Conservation (phyloP, 2,329 filamentous ascomycete genomes). For the Xylariaceae sp. region DNA sequence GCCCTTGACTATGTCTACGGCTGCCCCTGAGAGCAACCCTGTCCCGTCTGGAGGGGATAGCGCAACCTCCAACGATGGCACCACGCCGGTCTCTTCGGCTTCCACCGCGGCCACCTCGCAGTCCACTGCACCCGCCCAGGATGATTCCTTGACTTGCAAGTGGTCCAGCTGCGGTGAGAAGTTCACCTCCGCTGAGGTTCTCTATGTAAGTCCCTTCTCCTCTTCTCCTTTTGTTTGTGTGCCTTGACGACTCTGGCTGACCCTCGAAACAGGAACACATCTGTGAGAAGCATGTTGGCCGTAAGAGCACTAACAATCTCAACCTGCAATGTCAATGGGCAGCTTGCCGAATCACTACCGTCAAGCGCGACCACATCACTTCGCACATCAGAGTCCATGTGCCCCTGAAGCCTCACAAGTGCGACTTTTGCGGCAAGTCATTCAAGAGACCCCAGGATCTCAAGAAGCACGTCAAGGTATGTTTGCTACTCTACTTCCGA, state of each 20-base stretch:
- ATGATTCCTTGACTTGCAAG: conserved; percentile 53
- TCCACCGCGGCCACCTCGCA: conserved; percentile 44
- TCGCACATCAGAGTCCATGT: conserved; percentile 98
- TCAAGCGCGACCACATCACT: conserved; percentile 98
- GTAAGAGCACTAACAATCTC: conserved; percentile 98
- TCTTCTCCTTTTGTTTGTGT: not conserved
- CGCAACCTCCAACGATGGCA: conserved; percentile 45
- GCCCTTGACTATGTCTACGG: conserved; percentile 25
- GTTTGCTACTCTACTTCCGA: conserved; percentile 11
- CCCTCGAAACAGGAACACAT: conserved; percentile 71
- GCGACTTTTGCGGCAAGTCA: conserved; percentile 96
- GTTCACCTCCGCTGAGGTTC: conserved; percentile 51
- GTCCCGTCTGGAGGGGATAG: conserved; percentile 31
- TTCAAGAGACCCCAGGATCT: conserved; percentile 98
- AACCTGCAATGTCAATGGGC: conserved; percentile 98
- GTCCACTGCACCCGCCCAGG: conserved; percentile 39
- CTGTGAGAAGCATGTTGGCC: conserved; percentile 94
- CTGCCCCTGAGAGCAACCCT: conserved; percentile 26
- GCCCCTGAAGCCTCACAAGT: conserved; percentile 98
- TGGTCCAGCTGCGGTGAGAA: conserved; percentile 57
- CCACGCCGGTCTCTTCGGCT: conserved; percentile 48
- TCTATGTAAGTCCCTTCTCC: conserved; percentile 47
- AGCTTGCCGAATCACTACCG: conserved; percentile 88
- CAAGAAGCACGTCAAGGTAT: conserved; percentile 95
- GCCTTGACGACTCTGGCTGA: conserved; percentile 3